Evolutionary conservation across 768 basidiomycete species (phyloP), one percentile per base, ranked within the genome.

Genomic region (Rhizopogon vesiculosus): DNA sequence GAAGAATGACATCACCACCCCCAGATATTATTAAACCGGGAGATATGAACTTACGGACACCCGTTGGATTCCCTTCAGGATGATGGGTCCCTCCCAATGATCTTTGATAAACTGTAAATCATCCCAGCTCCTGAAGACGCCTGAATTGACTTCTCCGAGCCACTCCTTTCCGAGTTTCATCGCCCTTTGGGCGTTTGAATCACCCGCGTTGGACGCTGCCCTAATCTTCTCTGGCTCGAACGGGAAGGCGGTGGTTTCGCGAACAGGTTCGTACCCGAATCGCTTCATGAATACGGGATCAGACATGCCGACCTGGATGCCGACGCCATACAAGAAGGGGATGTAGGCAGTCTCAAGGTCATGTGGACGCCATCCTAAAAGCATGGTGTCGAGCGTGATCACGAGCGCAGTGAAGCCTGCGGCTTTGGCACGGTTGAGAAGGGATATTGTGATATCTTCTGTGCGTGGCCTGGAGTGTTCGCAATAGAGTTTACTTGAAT

Each of bases 251-350:
- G 81, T 59, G 66, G 25, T 63, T 72, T 61, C 76, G 61, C 18
- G 64, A 59, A 48, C 78, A 56, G 38, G 80, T 56, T 81, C 69
- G 31, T 76, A 74, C 42, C 75, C 76, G 57, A 76, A 73, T 33
- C 76, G 75, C 1, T 71, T 72, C 90, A 91, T 91, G 71, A 91
- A 92, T 12, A 80, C 87, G 0, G 91, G 91, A 64, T 93, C 90
- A 0, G 86, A 85, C 7, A 74, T 75, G 49, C 86, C 87, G 25
- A 88, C 77, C 63, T 89, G 85, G 41, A 74, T 70, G 7, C 89
- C 89, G 18, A 84, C 68, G 7, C 87, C 87, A 55, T 86, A 83
- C 0, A 62, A 60, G 64, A 90, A 87, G 6, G 89, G 89, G 13
- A 88, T 75, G 65, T 82, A 91, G 0, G 81, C 74, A 3, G 68